phyloP scores from a whole-genome alignment of 1,139 yeast genomes.

The Scheffersomyces titani region DNA sequence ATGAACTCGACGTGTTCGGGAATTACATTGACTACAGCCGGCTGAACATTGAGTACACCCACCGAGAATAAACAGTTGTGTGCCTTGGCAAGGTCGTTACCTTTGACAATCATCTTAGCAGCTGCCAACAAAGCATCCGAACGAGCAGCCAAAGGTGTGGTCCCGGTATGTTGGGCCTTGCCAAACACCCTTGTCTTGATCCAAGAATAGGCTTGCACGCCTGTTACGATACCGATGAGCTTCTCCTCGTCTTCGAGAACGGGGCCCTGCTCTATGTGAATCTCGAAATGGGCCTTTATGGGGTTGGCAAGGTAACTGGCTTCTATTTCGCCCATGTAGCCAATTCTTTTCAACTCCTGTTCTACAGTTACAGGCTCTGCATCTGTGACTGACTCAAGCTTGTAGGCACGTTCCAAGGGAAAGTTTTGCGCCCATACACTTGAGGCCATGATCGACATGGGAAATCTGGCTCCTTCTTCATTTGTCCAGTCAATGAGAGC shows the following conservation, averaged over 20 bases:
- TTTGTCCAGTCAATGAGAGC: constrained; percentile 72
- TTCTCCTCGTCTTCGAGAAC: constrained; percentile 56
- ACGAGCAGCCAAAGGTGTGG: constrained; percentile 67
- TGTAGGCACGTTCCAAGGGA: constrained; percentile 49
- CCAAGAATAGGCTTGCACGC: constrained; percentile 72
- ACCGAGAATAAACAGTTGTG: constrained; percentile 58
- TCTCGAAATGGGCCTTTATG: constrained; percentile 67
- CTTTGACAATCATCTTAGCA: constrained; percentile 54
- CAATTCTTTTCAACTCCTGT: constrained; percentile 60
- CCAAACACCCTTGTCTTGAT: constrained; percentile 55
- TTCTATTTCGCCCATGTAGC: constrained; percentile 54
- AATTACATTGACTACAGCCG: constrained; percentile 66
- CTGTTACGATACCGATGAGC: constrained; percentile 64
- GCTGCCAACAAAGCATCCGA: constrained; percentile 64
- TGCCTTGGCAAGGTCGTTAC: constrained; percentile 56
- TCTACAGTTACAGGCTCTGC: constrained; percentile 50
- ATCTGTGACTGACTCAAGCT: constrained; percentile 55
- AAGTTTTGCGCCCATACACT: constrained; percentile 64
- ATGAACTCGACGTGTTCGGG: constrained; percentile 62
- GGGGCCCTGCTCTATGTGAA: constrained; percentile 80
- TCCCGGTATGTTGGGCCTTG: constrained; percentile 70
- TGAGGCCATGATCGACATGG: constrained; percentile 64
- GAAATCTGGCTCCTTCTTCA: constrained; percentile 79
- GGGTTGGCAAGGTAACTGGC: constrained; percentile 55
- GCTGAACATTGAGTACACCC: constrained; percentile 57